These are phyloP conservation scores for Rhodosporidiobolus odoratus DNA, from an alignment of 768 basidiomycete genomes.

Conservation along the genomic window DNA sequence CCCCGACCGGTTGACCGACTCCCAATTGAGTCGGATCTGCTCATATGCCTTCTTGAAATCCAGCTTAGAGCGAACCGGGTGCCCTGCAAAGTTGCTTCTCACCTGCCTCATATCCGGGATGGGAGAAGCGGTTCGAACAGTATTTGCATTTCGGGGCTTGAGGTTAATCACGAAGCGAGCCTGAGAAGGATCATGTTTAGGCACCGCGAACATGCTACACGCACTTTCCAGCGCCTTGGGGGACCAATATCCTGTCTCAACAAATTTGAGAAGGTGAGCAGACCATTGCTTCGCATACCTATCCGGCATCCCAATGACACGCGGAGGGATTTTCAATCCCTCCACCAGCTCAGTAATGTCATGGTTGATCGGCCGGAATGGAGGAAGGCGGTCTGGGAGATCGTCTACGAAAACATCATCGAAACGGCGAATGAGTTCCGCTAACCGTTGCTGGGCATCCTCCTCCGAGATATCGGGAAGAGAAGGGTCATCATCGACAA, in stretches of 20 bases:
- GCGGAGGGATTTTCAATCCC: background rate
- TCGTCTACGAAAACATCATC: slow-evolving; percentile 7
- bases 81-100: background rate
- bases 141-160: slow-evolving; percentile 4
- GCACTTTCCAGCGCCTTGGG: slow-evolving; percentile 17
- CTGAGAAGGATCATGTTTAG: slow-evolving; percentile 9
- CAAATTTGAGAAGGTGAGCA: slow-evolving; percentile 9
- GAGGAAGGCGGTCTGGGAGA: slow-evolving; percentile 4
- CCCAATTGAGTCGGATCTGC: slow-evolving; percentile 46
- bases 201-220: slow-evolving; percentile 10
- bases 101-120: slow-evolving; percentile 16
- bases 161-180: slow-evolving; percentile 19
- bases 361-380: slow-evolving; percentile 14
- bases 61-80: slow-evolving; percentile 47
- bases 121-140: background rate
- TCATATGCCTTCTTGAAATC: slow-evolving; percentile 50
- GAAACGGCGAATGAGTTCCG: background rate
- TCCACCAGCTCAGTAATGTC: background rate
- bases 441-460: background rate
- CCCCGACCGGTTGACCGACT: slow-evolving; percentile 43
- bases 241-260: slow-evolving; percentile 12
- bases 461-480: background rate
- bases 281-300: slow-evolving; percentile 2
- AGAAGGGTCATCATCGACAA: background rate
- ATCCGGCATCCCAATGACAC: slow-evolving; percentile 1